Evolutionary conservation across 2,329 filamentous ascomycete species (phyloP), one percentile per base, ranked within the genome.

Genomic region (Capronia epimyces): DNA sequence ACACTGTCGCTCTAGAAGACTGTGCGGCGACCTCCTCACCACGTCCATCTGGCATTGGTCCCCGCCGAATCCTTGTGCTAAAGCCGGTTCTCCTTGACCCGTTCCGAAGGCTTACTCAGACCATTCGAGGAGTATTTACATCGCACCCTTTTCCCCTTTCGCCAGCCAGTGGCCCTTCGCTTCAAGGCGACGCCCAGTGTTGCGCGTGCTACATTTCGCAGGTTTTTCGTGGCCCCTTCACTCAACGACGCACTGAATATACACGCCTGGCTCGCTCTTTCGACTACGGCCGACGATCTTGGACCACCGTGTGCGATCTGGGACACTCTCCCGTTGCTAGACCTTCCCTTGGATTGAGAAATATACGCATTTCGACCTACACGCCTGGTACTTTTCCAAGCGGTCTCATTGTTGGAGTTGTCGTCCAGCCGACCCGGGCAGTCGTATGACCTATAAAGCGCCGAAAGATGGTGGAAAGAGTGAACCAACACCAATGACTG

Each of bases 381-480:
- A 18, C 34, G 20, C 18, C 3, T 37, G 15, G 34, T 18, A 12
- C 12, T 12, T 20, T 7, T 18, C 7, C 40, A 29, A 24, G 3
- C 20, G 16, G 12, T 22, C 12, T 10, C 29, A 36, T 10, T 20
- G 45, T 12, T 20, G 29, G 25, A 43, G n/a, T 18, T 25, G 25
- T 10, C 21, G 15, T 24, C 20, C 29, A 37, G 34, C 36, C 34
- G 18, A 15, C 27, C 52, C 49, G 32, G 47, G 36, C 42, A 36
- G 44, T 55, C 52, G 45, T 49, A 59, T 59, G 57, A 55, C 44
- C 42, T 53, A 27, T 31, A 40, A 37, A 42, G 40, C 29, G 39
- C 44, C 49, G 41, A 45, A 55, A 57, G 50, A 57, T 56, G 56
- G 56, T 52, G 55, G 57, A 45, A 52, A 50, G 21, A 50, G 40